Conservation (phyloP, 2,329 filamentous ascomycete genomes). For the Emmonsiellopsis sp. region DNA sequence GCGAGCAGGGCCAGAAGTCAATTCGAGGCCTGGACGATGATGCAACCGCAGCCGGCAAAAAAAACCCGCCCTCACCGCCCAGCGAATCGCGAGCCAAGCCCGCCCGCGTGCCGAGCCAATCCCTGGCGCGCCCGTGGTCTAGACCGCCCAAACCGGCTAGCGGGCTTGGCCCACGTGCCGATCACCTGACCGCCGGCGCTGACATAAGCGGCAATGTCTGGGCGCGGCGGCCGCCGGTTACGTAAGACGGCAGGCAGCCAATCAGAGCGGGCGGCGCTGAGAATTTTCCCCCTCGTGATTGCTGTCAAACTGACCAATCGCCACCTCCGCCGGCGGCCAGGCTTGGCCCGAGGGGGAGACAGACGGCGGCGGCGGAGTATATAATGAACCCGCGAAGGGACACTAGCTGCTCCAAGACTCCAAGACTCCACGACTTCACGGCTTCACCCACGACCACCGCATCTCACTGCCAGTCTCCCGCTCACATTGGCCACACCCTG, state of each 20-base stretch:
- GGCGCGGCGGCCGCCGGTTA: background rate
- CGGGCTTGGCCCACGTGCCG: background rate
- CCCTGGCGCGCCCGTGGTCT: background rate
- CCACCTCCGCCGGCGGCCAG: background rate
- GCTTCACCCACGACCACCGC: too few relatives aligned
- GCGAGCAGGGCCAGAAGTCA: too few relatives aligned
- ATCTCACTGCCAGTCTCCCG: too few relatives aligned
- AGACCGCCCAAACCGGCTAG: background rate
- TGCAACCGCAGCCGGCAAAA: background rate
- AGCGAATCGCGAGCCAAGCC: too few relatives aligned
- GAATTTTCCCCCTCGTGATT: constrained; percentile 10
- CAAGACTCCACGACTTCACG: too few relatives aligned
- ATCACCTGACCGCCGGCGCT: background rate
- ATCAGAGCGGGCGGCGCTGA: background rate
- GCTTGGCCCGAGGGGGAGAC: background rate
- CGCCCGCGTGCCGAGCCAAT: too few relatives aligned
- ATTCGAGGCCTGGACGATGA: background rate
- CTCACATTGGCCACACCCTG: too few relatives aligned
- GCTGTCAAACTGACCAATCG: constrained; percentile 29
- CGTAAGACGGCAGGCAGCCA: background rate
- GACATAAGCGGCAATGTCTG: background rate
- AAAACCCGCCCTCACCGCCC: too few relatives aligned
- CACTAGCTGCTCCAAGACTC: too few relatives aligned
- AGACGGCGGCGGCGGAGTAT: background rate
- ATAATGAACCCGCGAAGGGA: background rate